Evolutionary conservation across 352 stramenopile species (phyloP).

Genomic region (Phytophthora cactorum): DNA sequence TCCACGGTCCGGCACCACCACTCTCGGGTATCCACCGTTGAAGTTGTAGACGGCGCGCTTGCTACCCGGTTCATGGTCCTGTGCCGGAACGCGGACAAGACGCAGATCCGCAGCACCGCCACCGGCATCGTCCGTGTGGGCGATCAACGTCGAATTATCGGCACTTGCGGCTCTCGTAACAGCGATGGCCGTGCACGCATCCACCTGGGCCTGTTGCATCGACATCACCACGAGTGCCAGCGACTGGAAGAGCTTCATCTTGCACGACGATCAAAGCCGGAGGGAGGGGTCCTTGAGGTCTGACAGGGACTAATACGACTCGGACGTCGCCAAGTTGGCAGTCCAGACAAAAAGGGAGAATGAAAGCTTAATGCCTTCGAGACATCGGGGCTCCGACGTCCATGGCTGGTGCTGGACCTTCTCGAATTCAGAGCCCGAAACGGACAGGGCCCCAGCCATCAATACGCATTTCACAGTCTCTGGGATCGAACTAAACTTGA

Average conservation of each 20-base stretch:
- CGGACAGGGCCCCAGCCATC: conserved; percentile 22
- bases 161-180: conserved; percentile 76
- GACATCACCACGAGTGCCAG: conserved; percentile 10
- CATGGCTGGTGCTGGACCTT: neutral
- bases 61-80: conserved; percentile 52
- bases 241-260: conserved; percentile 32
- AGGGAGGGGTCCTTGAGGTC: neutral
- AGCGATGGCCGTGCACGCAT: conserved; percentile 89
- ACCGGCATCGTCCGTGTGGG: conserved; percentile 89
- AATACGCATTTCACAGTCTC: conserved; percentile 18
- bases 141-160: conserved; percentile 89
- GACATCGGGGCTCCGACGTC: neutral
- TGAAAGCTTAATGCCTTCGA: conserved; percentile 14
- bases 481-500: conserved; percentile 16
- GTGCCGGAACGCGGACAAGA: conserved; percentile 90
- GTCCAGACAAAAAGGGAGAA: conserved; percentile 22
- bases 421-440: conserved; percentile 10
- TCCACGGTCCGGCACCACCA: conserved; percentile 76
- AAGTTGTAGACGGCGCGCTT: conserved; percentile 75
- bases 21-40: conserved; percentile 71
- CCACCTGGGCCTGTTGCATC: conserved; percentile 22
- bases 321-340: conserved; percentile 1
- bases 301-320: neutral
- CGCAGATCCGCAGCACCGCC: conserved; percentile 86
- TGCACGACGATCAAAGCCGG: conserved; percentile 4